Base-by-base conservation (phyloP, 2,329 filamentous ascomycete species). In the Aspergillus latus region DNA sequence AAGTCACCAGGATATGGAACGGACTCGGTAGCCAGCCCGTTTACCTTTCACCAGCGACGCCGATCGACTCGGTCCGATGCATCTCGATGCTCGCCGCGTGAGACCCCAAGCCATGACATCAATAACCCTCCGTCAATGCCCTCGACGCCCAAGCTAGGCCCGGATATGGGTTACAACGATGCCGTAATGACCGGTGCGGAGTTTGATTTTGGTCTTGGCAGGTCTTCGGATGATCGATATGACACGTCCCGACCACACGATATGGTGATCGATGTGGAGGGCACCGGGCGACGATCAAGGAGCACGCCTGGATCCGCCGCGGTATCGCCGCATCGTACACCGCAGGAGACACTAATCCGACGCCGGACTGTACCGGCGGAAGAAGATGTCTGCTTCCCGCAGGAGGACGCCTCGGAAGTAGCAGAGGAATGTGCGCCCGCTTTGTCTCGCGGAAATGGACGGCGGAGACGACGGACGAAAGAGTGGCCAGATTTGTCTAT, bases 321-420 rank as follows among this genome's bases (percentile, higher is more conserved):
- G 3, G 64, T 68, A 52, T 79, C 72, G 30, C 73, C 71, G 10
- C 64, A 69, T 11, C 65, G 72, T 39, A 71, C 72, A 16, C 66
- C 76, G 57, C 64, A 65, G 65, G 72, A 66, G 59, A 69, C 58
- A 64, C 71, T 69, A 59, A 75, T 64, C 60, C 78, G 72, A 68
- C 81, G 87, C 37, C 80, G 82, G 55, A 86, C 83, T 4, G 72
- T 88, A 10, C 81, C 87, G 9, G 89, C 87, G 0, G 86, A 94
- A 66, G 89, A 89, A 62, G 94, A 97, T 74, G 92, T 97, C 0
- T 97, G 94, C 76, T 97, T 96, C 66, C 93, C 92, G 0, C 85
- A 86, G 5, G 87, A 89, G 53, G 86, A 81, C 4, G 81, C 92
- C 74, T 94, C 90, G 0, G 91, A 95, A 65, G 78, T 94, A 47